Conservation (phyloP, 2,329 filamentous ascomycete species). For the Pseudofabraea citricarpa region DNA sequence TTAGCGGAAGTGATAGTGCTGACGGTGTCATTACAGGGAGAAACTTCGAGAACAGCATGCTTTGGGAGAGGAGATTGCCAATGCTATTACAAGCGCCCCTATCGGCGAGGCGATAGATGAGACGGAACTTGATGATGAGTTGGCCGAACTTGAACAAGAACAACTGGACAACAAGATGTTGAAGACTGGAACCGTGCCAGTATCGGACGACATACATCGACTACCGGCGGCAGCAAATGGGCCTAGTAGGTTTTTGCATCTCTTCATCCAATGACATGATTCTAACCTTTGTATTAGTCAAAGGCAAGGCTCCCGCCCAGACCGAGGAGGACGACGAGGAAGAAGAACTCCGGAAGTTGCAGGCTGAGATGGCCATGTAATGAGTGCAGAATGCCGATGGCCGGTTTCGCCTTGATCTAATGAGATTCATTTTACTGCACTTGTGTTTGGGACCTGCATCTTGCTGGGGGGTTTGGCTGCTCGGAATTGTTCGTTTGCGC, state of each 20-base stretch:
- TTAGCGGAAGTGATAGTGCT: constrained; percentile 22
- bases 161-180: constrained; percentile 91
- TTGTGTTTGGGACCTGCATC: constrained; percentile 22
- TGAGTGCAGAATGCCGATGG: constrained; percentile 9
- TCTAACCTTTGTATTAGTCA: constrained; percentile 33
- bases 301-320: constrained; percentile 42
- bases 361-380: constrained; percentile 96
- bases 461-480: constrained; percentile 13
- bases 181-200: constrained; percentile 78
- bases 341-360: constrained; percentile 85
- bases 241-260: constrained; percentile 60
- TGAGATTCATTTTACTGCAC: constrained; percentile 10
- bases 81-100: constrained; percentile 71
- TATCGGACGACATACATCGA: constrained; percentile 70
- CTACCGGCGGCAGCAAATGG: constrained; percentile 71
- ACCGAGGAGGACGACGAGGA: constrained; percentile 90
- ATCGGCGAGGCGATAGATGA: constrained; percentile 74
- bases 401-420: constrained; percentile 11
- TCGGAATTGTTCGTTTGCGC: constrained; percentile 12
- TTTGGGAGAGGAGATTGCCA: constrained; percentile 88
- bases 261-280: constrained; percentile 5
- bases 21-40: constrained; percentile 56
- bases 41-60: constrained; percentile 86
- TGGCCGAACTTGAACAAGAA: constrained; percentile 86
- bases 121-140: constrained; percentile 76